Evolutionary conservation across 345 rosid species (phyloP).

Genomic region (Populus ilicifolia): DNA sequence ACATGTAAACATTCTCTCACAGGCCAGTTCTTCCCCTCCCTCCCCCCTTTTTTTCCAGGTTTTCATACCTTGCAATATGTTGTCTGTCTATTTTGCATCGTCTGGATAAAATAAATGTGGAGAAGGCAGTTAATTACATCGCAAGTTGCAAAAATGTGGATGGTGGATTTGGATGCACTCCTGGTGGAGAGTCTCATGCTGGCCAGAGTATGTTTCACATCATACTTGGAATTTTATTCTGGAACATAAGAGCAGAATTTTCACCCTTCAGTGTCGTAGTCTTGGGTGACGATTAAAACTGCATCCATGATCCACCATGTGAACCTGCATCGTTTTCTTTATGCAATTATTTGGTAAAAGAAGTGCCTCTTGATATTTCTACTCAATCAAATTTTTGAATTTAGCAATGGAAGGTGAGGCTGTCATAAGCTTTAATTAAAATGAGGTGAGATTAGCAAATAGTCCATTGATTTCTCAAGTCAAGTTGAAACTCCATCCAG

Average conservation of each 20-base stretch:
- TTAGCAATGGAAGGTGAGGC: background rate
- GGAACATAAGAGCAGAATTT: background rate
- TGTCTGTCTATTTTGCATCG: constrained; percentile 66
- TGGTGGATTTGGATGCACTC: constrained; percentile 94
- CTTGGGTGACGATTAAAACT: background rate
- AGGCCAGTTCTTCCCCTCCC: background rate
- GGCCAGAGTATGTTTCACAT: constrained; percentile 70
- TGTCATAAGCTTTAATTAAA: background rate
- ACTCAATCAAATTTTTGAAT: background rate
- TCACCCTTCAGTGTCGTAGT: background rate
- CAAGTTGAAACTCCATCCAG: background rate
- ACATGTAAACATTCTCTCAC: background rate
- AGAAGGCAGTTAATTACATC: constrained; percentile 71
- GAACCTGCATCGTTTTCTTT: background rate
- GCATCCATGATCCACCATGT: background rate
- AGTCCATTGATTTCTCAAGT: background rate
- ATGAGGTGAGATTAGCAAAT: background rate
- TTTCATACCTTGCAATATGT: constrained; percentile 79
- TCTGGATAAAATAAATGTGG: constrained; percentile 63
- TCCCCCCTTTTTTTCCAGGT: constrained; percentile 36
- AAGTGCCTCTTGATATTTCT: background rate
- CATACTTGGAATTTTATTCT: background rate
- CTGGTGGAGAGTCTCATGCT: constrained; percentile 94
- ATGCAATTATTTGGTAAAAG: background rate
- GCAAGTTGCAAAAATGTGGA: constrained; percentile 86